These are phyloP conservation scores for Tylopilus rubrobrunneus DNA, from an alignment of 768 basidiomycete species.

Conservation along the genomic window DNA sequence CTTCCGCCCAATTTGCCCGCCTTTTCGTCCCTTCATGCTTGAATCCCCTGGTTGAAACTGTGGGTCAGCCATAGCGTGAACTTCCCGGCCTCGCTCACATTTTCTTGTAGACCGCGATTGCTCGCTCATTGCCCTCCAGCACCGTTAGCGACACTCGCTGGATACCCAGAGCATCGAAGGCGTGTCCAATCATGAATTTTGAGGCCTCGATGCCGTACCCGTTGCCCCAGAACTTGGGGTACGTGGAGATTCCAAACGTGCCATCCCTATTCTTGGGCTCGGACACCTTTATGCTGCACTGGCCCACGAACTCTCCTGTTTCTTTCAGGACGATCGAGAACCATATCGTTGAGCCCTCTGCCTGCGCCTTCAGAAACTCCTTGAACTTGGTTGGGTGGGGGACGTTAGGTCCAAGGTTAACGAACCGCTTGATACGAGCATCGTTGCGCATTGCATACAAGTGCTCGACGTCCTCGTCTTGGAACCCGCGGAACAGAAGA, in stretches of 20 bases:
- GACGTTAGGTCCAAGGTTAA: constrained; percentile 1
- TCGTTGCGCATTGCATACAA: constrained; percentile 7
- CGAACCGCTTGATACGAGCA: constrained; percentile 4
- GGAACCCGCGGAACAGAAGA: constrained; percentile 8
- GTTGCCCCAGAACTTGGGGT: constrained; percentile 27
- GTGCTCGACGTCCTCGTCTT: constrained; percentile 6
- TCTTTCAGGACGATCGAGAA: constrained; percentile 6
- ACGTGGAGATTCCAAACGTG: constrained; percentile 20
- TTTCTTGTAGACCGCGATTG: constrained; percentile 27
- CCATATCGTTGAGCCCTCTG: constrained; percentile 7
- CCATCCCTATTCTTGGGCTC: constrained; percentile 24
- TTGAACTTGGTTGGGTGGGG: constrained; percentile 7
- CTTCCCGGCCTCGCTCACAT: constrained; percentile 18
- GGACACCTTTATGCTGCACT: constrained; percentile 11
- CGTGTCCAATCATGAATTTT: constrained; percentile 32
- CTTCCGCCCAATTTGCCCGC: constrained; percentile 28
- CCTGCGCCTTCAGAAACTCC: constrained; percentile 1
- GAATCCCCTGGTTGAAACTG: constrained; percentile 25
- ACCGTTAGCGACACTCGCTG: constrained; percentile 30
- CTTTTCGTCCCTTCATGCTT: constrained; percentile 31
- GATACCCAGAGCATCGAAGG: constrained; percentile 24
- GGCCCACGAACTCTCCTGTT: not conserved
- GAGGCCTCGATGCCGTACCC: constrained; percentile 36
- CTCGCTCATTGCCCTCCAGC: constrained; percentile 13
- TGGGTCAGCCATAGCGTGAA: not conserved